phyloP scores from a whole-genome alignment of 2,329 filamentous ascomycete species.

The Trichoderma arundinaceum region DNA sequence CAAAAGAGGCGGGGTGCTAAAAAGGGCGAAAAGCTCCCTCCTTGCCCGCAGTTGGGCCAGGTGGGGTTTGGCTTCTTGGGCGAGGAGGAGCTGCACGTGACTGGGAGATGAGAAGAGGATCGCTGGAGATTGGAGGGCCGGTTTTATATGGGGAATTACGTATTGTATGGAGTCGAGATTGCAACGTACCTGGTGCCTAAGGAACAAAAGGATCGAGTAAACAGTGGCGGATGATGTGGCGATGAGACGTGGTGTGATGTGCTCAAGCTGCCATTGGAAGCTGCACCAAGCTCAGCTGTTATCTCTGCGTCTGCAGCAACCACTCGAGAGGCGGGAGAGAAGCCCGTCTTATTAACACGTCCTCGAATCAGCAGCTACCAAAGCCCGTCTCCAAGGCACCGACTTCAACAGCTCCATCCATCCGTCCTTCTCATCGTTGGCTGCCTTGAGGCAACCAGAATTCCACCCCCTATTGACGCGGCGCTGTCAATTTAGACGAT shows the following conservation, averaged over 20 bases:
- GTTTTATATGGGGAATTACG: conserved; percentile 29
- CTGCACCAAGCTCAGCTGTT: background rate
- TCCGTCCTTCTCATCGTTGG: background rate
- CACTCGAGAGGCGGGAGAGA: too few relatives aligned
- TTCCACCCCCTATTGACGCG: background rate
- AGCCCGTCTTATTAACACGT: too few relatives aligned
- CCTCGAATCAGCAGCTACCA: too few relatives aligned
- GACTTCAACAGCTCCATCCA: background rate
- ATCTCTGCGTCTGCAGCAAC: background rate
- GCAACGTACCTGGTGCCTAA: conserved; percentile 21
- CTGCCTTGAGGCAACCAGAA: conserved; percentile 29
- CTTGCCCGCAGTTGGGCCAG: conserved; percentile 9
- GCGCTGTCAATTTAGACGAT: too few relatives aligned
- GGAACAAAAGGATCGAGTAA: background rate
- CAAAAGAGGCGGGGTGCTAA: conserved; percentile 24
- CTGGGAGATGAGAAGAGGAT: conserved; percentile 1
- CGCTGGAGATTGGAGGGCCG: background rate
- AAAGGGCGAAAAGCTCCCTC: conserved; percentile 29
- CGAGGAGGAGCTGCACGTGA: conserved; percentile 22
- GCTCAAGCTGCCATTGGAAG: background rate
- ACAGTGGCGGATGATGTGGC: background rate
- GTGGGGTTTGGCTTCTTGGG: conserved; percentile 9
- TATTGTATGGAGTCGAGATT: conserved; percentile 17
- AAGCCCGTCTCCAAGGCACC: conserved; percentile 11
- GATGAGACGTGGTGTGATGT: background rate